phyloP scores from a whole-genome alignment of 352 stramenopile species.

The Phytophthora sp. region DNA sequence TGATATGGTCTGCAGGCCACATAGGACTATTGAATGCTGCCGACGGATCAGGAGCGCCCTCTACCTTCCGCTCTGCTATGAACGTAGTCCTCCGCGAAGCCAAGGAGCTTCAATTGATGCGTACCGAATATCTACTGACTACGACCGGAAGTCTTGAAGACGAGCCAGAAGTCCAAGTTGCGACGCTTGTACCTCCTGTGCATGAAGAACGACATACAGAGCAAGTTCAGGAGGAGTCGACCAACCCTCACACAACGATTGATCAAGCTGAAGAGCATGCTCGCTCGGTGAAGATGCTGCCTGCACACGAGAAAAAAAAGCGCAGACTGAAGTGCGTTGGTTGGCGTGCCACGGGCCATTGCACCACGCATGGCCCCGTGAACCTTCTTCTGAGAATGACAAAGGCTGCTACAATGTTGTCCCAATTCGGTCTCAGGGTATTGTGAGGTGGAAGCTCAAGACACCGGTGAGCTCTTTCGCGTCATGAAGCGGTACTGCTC shows the following conservation, averaged over 20 bases:
- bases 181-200: constrained; percentile 5
- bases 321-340: constrained; percentile 24
- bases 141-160: constrained; percentile 5
- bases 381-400: constrained; percentile 25
- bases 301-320: constrained; percentile 12
- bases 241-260: background rate
- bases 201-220: constrained; percentile 7
- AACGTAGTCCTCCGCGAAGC: constrained; percentile 3
- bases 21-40: constrained; percentile 1
- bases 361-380: constrained; percentile 20
- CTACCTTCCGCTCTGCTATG: constrained; percentile 15
- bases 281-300: constrained; percentile 18
- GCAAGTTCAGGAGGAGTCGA: background rate
- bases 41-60: background rate
- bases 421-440: constrained; percentile 16
- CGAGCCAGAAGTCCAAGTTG: background rate
- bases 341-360: constrained; percentile 18
- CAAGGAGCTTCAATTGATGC: constrained; percentile 18
- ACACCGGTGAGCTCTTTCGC: constrained; percentile 33
- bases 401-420: constrained; percentile 20
- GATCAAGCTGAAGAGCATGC: constrained; percentile 21
- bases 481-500: constrained; percentile 41
- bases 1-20: constrained; percentile 16
- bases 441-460: constrained; percentile 31
- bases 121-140: constrained; percentile 1